Conservation (phyloP, 2,329 filamentous ascomycete genomes). For the Teratosphaeria pseudoeucalypti region DNA sequence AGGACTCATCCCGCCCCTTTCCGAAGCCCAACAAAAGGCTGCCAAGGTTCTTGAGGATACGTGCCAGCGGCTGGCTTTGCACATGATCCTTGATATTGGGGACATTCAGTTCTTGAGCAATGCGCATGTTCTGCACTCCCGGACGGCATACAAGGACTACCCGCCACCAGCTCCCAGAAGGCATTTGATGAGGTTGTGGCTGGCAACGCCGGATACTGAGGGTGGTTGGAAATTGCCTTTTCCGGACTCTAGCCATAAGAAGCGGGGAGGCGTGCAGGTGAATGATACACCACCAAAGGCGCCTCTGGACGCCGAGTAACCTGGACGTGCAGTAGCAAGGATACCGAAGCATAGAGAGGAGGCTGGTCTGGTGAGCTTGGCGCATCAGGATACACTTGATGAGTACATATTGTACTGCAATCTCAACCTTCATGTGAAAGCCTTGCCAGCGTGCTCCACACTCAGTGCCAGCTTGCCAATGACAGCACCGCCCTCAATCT, state of each 20-base stretch:
- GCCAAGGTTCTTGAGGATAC: constrained; percentile 63
- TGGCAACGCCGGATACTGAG: constrained; percentile 69
- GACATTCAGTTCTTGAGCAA: constrained; percentile 85
- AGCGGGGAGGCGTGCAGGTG: constrained; percentile 81
- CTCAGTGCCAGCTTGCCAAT: background rate
- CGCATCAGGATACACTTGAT: background rate
- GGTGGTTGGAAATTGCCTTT: constrained; percentile 81
- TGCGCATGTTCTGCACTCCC: constrained; percentile 67
- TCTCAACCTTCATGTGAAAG: background rate
- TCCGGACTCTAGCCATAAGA: constrained; percentile 71
- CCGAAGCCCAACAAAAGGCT: constrained; percentile 57
- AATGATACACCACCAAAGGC: constrained; percentile 50
- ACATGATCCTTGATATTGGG: constrained; percentile 78
- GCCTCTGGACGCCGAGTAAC: constrained; percentile 6
- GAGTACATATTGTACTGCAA: background rate
- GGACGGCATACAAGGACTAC: constrained; percentile 69
- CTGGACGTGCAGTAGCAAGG: background rate
- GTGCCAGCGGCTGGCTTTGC: constrained; percentile 61
- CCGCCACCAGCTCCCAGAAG: constrained; percentile 53
- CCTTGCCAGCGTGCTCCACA: background rate
- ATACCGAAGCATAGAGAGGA: background rate
- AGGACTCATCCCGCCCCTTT: constrained; percentile 68
- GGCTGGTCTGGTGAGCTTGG: background rate
- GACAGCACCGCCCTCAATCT: background rate
- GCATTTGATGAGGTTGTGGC: constrained; percentile 75